Evolutionary conservation across 805 yeast genomes (phyloP).

Genomic region (Ogataea pilisensis): DNA sequence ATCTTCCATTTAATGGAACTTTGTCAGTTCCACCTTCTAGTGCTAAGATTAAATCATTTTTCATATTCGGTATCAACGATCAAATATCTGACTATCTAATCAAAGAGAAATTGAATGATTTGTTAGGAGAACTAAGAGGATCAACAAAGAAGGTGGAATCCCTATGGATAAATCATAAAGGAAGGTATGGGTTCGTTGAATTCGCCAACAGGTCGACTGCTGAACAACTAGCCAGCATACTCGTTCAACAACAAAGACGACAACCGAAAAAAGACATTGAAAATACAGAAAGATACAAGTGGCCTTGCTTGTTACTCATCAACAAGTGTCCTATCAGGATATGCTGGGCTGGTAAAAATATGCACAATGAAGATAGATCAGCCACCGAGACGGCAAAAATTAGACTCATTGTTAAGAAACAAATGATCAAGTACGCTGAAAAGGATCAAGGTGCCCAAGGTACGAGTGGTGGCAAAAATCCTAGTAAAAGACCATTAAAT

Average conservation of each 20-base stretch:
- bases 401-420: constrained; percentile 46
- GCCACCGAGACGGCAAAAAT: constrained; percentile 45
- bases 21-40: constrained; percentile 38
- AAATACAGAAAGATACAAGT: constrained; percentile 1
- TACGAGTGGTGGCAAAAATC: too few species aligned
- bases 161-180: constrained; percentile 49
- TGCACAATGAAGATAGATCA: constrained; percentile 34
- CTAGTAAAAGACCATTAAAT: background rate
- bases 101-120: constrained; percentile 42
- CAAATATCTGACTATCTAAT: constrained; percentile 63
- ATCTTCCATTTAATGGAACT: constrained; percentile 68
- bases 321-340: constrained; percentile 45
- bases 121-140: constrained; percentile 11
- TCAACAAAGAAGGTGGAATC: constrained; percentile 33
- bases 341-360: constrained; percentile 49
- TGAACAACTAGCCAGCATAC: constrained; percentile 36
- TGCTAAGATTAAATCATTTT: constrained; percentile 49
- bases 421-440: constrained; percentile 49
- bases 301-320: constrained; percentile 33
- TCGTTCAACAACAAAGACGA: constrained; percentile 7
- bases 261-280: background rate
- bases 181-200: constrained; percentile 62
- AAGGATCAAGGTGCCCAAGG: constrained; percentile 26
- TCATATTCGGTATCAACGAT: constrained; percentile 69
- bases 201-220: constrained; percentile 49